A percentile compares a stretch with the other conserved stretches of the same genome.
Conservation (phyloP, 2,329 filamentous ascomycete species). For the Hypocreales sp. region DNA sequence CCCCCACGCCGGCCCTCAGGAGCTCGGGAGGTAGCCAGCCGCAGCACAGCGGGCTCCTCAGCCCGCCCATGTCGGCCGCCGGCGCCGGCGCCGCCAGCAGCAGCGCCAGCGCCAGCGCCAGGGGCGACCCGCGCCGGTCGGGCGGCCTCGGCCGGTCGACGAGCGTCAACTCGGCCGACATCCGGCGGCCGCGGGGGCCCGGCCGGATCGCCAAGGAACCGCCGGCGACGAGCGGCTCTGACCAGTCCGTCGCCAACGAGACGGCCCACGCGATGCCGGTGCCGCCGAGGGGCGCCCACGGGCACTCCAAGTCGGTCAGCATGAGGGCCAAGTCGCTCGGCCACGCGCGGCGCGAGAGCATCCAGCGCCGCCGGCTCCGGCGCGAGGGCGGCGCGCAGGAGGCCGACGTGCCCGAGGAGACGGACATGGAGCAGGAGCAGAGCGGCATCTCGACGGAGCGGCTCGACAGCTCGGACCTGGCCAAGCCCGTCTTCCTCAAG, state of each 20-base stretch:
- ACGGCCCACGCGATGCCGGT: too few species aligned
- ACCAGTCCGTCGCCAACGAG: slow-evolving; percentile 49
- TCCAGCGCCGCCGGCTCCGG: slow-evolving; percentile 66
- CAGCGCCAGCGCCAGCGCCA: slow-evolving; percentile 39
- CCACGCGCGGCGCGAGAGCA: slow-evolving; percentile 79
- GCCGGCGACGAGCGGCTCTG: slow-evolving; percentile 63
- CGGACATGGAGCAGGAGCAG: slow-evolving; percentile 59
- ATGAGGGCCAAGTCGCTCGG: slow-evolving; percentile 75
- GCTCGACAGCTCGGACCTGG: slow-evolving; percentile 56
- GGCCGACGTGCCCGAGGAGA: slow-evolving; percentile 79
- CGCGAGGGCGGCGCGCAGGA: slow-evolving; percentile 59
- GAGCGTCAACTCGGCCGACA: slow-evolving; percentile 80
- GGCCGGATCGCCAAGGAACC: slow-evolving; percentile 42
- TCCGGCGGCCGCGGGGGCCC: slow-evolving; percentile 43
- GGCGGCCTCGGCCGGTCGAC: slow-evolving; percentile 70
- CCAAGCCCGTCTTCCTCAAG: slow-evolving; percentile 91
- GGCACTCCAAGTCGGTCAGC: slow-evolving; percentile 43
- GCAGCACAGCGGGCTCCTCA: slow-evolving; percentile 65
- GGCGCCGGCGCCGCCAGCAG: too few species aligned
- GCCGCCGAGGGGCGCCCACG: too few species aligned
- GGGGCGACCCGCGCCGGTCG: slow-evolving; percentile 43
- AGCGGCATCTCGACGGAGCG: slow-evolving; percentile 46
- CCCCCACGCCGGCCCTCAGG: slow-evolving; percentile 24
- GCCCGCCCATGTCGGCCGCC: slow-evolving; percentile 56
- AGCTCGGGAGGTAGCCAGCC: slow-evolving; percentile 48